Evolutionary conservation across 768 basidiomycete genomes (phyloP).

Genomic region (Rhodotorula toruloides): DNA sequence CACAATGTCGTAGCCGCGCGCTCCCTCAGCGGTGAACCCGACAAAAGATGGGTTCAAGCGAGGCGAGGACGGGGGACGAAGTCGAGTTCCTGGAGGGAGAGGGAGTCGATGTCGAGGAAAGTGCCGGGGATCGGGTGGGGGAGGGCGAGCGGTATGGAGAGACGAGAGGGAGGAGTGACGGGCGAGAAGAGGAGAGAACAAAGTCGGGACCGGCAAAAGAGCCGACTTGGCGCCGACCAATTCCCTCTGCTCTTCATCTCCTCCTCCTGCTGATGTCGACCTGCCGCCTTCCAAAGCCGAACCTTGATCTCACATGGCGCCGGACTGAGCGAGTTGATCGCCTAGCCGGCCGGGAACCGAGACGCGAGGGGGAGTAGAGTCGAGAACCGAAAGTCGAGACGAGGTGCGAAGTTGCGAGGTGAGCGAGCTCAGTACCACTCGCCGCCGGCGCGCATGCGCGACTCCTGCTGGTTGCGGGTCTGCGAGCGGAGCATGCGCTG

Average conservation of each 20-base stretch:
- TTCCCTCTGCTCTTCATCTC: not conserved
- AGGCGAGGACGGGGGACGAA: not conserved
- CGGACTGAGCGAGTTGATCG: not conserved
- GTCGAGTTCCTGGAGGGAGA: not conserved
- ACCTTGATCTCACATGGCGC: not conserved
- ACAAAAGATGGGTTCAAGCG: slow-evolving; percentile 3
- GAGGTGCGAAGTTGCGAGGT: not conserved
- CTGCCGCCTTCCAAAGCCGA: too few species aligned
- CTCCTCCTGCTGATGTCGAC: not conserved
- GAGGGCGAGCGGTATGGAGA: not conserved
- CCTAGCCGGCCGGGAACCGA: not conserved
- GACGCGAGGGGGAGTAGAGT: not conserved
- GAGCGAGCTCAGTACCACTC: slow-evolving; percentile 31
- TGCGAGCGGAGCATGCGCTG: slow-evolving; percentile 39
- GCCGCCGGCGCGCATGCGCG: slow-evolving; percentile 22
- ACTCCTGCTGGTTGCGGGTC: slow-evolving; percentile 31
- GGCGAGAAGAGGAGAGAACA: not conserved
- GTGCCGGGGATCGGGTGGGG: not conserved
- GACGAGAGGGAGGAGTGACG: not conserved
- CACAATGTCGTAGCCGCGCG: too few species aligned
- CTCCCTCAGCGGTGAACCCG: not conserved
- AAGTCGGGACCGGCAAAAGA: not conserved
- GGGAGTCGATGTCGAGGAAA: not conserved
- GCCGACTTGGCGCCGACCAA: not conserved
- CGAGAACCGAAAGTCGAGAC: not conserved